Percentiles rank a stretch among this genome's conserved stretches.
Evolutionary conservation across 331 rosid species (phyloP).

Genomic region (Pyracantha coccinea): DNA sequence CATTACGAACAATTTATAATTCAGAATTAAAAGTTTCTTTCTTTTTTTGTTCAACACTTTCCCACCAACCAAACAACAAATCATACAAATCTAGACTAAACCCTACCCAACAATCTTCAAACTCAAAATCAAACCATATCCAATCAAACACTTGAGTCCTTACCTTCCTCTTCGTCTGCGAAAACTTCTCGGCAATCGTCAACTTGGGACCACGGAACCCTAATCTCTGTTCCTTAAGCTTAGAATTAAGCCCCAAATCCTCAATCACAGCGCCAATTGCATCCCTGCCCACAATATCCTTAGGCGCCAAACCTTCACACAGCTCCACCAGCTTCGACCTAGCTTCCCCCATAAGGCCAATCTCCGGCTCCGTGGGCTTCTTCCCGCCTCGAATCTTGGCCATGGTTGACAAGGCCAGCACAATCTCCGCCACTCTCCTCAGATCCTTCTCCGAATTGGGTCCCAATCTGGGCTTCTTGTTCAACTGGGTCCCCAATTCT

Average conservation of each 20-base stretch:
- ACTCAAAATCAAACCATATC: background rate
- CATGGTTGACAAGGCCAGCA: constrained; percentile 76
- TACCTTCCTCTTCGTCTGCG: constrained; percentile 61
- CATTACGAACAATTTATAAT: background rate
- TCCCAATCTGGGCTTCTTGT: constrained; percentile 51
- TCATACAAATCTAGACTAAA: background rate
- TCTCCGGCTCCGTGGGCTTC: constrained; percentile 62
- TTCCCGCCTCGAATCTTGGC: constrained; percentile 64
- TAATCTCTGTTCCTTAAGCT: constrained; percentile 58
- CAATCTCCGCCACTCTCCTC: constrained; percentile 91
- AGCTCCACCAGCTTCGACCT: constrained; percentile 52
- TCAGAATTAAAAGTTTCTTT: background rate
- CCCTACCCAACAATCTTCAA: background rate
- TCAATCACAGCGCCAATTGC: constrained; percentile 62
- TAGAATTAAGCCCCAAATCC: constrained; percentile 63
- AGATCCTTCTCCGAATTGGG: constrained; percentile 17
- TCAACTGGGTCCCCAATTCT: constrained; percentile 23
- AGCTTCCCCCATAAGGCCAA: constrained; percentile 79
- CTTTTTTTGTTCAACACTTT: background rate
- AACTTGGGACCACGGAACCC: constrained; percentile 70
- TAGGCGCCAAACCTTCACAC: constrained; percentile 64
- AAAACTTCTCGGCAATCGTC: constrained; percentile 61
- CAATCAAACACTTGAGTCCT: background rate
- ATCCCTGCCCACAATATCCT: constrained; percentile 60
- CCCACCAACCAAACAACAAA: background rate